A percentile compares a stretch with the other conserved stretches of the same genome.
Conservation (phyloP, 176 grass and related monocot genomes). For the Cenchrus purpureus region DNA sequence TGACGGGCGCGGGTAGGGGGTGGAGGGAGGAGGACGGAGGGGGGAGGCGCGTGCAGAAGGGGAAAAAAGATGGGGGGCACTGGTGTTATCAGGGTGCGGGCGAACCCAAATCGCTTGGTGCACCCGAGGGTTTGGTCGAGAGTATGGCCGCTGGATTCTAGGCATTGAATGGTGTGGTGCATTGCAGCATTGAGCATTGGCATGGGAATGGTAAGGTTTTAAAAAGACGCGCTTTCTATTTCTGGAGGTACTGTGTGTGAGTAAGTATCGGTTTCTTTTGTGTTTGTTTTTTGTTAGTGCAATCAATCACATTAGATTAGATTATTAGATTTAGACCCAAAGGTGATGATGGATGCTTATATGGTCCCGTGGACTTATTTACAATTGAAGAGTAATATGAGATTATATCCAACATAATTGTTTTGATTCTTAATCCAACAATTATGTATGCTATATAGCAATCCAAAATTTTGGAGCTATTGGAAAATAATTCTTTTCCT, state of each 20-base stretch:
- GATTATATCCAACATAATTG: too few species aligned
- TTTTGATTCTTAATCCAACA: too few species aligned
- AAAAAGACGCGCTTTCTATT: constrained; percentile 3
- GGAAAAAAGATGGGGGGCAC: background rate
- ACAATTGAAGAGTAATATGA: too few species aligned
- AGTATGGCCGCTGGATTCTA: background rate
- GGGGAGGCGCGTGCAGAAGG: constrained; percentile 1
- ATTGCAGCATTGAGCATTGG: background rate
- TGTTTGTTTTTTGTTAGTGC: background rate
- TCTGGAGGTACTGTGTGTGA: background rate
- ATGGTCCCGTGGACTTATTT: too few species aligned
- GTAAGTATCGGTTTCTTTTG: background rate
- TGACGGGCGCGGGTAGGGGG: constrained; percentile 31
- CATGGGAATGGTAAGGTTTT: background rate
- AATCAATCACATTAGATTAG: background rate
- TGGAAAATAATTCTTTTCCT: too few species aligned
- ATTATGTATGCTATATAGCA: too few species aligned
- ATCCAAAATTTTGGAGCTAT: too few species aligned
- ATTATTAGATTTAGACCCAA: background rate
- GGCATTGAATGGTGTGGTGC: background rate
- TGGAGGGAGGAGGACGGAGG: background rate
- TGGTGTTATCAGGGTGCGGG: constrained; percentile 39
- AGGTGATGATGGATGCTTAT: background rate
- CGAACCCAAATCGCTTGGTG: constrained; percentile 30
- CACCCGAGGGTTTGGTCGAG: background rate